Evolutionary conservation across 306 rosid species (phyloP), one percentile per base, ranked within the genome.

Genomic region (Quercus berberidifolia): DNA sequence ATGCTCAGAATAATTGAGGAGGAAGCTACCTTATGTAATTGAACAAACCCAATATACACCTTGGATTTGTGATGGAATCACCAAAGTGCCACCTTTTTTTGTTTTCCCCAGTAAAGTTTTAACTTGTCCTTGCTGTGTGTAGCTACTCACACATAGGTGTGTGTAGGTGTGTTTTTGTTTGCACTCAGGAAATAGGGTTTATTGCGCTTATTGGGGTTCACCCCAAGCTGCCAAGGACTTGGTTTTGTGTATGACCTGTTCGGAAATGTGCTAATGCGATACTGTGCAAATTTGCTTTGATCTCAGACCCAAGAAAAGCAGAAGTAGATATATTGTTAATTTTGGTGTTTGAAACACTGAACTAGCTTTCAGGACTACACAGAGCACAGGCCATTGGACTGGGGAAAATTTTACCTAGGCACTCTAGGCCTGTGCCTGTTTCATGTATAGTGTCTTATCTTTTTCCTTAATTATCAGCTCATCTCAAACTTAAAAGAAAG

Each of bases 1-100:
- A 82, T 92, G 87, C 88, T 93, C 49, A 83, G 80, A 79, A 83
- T 88, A 79, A 88, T 90, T 77, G 94, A 88, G 78, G 98, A 91
- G 26, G 93, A 90, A 83, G 83, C 81, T 65, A 63, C 85, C 62
- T 80, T 83, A 28, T 83, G 90, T 72, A 76, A 74, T 74, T 80
- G 82, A 82, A 55, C 30, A 74, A 65, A n/a, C 54, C 54, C 54
- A 49, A 59, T 67, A 62, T 67, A 74, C 31, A 49, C 68, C 79
- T 78, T 82, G 23, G 80, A 83, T 73, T 69, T 60, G 41, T 60
- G 76, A 31, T 70, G 84, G 83, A 77, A 83, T 82, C 67, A 74
- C 80, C 74, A 41, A 3, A 69, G 55, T 60, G 77, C 80, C 80
- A 74, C 76, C 64, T 5, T 14, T 76, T 71, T 14, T 13, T 5